Base-by-base conservation (phyloP, 2,329 filamentous ascomycete genomes). In the Zymoseptoria crescenta region DNA sequence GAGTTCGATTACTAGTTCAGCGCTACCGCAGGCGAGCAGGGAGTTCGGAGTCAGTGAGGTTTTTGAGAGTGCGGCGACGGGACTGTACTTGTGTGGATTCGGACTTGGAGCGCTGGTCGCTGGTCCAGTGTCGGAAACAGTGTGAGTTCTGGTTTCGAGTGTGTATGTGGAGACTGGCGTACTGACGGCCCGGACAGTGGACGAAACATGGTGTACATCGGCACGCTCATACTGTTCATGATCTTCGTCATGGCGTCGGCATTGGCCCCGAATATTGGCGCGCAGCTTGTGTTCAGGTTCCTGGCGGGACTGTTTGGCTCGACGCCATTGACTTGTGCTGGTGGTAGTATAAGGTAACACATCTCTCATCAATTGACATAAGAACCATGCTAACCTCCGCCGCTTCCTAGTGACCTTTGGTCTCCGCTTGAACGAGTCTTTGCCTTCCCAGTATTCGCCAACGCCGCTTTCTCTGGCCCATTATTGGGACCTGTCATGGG, bases 1-100 rank as follows among this genome's bases (percentile, higher is more conserved):
- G 0, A 80, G 78, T 3, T 77, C 80, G 0, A 82, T 84, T 49
- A 80, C 83, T 57, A 78, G 79, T 0, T 75, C 75, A 0, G 78
- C 79, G 0, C 62, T 81, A 0, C 72, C 73, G 0, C 75, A 80
- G 60, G 80, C 78, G 0, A 73, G 75, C 0, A 63, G 62, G 20
- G 75, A 77, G 0, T 79, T 82, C 51, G 73, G 75, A 0, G 80
- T 83, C 0, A 76, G 75, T 27, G 72, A 81, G 48, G 77, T 82
- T 3, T 77, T 77, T 0, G 81, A 77, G 65, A 79, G 76, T 8
- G 65, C 83, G 24, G 77, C 78, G 0, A 83, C 78, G 27, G 76
- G 75, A 28, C 62, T 74, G 1, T 74, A 69, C 57, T 61, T 74
- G 16, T 63, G 73, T 16, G 72, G 72, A 1, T 79, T 82, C 58